Percentiles rank a stretch among this genome's conserved stretches.
phyloP scores from a whole-genome alignment of 2,329 filamentous ascomycete species.

The Plenodomus tracheiphilus region DNA sequence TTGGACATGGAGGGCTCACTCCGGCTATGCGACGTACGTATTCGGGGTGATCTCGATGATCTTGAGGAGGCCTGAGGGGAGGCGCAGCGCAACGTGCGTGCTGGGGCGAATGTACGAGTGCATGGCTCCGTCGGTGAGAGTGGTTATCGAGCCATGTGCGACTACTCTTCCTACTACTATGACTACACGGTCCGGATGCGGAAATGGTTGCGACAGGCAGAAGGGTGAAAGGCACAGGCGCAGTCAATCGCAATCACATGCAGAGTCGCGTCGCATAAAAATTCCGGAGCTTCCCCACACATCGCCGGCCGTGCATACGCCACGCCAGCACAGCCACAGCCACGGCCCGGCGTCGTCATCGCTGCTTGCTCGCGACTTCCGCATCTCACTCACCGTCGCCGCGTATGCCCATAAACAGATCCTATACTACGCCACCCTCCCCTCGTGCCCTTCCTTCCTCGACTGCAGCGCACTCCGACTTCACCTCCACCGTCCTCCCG shows the following conservation, averaged over 20 bases:
- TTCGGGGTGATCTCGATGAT: conserved; percentile 64
- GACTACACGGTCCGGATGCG: neutral
- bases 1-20: conserved; percentile 31
- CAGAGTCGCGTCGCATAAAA: neutral
- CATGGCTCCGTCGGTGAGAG: conserved; percentile 33
- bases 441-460: neutral
- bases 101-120: conserved; percentile 55
- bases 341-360: conserved; percentile 16
- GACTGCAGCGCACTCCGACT: neutral
- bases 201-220: neutral
- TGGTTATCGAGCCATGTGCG: conserved; percentile 15
- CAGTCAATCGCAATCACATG: neutral
- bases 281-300: neutral
- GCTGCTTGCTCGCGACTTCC: conserved; percentile 8
- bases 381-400: conserved; percentile 2
- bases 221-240: neutral
- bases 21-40: conserved; percentile 59
- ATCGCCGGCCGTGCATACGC: neutral
- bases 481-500: neutral
- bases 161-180: conserved; percentile 1
- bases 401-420: conserved; percentile 9
- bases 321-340: conserved; percentile 6
- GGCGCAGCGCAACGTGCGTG: conserved; percentile 57
- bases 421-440: conserved; percentile 1
- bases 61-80: conserved; percentile 62